Percentiles rank a stretch among this genome's conserved stretches.
Evolutionary conservation across 371 early-diverging fungal species (phyloP).

Genomic region (Nematocida sp.): DNA sequence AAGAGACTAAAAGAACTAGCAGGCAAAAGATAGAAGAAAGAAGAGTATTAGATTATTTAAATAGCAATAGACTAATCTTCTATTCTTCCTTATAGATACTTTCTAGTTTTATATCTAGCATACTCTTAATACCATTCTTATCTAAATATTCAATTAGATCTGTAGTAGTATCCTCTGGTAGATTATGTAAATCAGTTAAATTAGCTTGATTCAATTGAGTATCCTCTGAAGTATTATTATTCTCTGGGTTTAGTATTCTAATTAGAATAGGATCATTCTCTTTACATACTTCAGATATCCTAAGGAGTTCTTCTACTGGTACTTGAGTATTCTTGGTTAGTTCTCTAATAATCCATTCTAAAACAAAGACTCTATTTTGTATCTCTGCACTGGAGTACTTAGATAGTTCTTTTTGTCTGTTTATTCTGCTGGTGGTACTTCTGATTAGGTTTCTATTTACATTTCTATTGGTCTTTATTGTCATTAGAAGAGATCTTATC

Average conservation of each 20-base stretch:
- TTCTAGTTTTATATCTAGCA: slow-evolving; percentile 40
- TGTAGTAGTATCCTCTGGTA: not conserved
- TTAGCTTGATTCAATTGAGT: too few species aligned
- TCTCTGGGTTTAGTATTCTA: not conserved
- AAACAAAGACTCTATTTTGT: not conserved
- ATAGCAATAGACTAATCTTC: not conserved
- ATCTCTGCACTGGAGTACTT: not conserved
- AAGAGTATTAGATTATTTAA: too few species aligned
- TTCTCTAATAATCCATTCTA: slow-evolving; percentile 39
- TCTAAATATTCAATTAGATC: slow-evolving; percentile 37
- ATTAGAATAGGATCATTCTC: slow-evolving; percentile 16
- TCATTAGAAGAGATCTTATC: not conserved
- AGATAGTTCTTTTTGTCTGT: not conserved
- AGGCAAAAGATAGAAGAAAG: slow-evolving; percentile 2
- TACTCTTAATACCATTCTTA: slow-evolving; percentile 39
- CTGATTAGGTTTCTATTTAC: too few species aligned
- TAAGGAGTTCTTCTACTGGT: slow-evolving; percentile 12
- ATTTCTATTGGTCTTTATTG: not conserved
- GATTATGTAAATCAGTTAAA: not conserved
- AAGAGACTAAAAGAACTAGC: slow-evolving; percentile 33
- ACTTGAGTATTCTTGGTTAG: not conserved
- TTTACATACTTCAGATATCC: slow-evolving; percentile 26
- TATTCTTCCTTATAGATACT: not conserved
- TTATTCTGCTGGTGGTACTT: not conserved
- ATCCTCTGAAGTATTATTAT: too few species aligned